These are phyloP conservation scores for Yarrowia yakushimensis DNA, from an alignment of 805 yeast genomes.

Conservation along the genomic window DNA sequence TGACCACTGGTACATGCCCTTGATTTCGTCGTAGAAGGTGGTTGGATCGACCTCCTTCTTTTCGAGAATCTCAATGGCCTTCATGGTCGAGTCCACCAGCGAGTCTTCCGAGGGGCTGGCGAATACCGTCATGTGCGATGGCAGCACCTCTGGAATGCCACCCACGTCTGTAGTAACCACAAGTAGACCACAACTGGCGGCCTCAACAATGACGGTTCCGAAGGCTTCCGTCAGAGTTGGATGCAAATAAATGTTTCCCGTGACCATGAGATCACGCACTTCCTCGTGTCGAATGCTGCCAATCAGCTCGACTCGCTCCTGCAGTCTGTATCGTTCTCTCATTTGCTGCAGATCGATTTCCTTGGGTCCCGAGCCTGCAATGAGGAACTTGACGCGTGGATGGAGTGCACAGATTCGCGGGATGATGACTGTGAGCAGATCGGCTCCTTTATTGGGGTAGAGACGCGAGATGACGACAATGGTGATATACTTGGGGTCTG, in stretches of 20 bases:
- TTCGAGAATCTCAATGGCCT: constrained; percentile 63
- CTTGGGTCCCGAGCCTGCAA: constrained; percentile 98
- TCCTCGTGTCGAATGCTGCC: constrained; percentile 91
- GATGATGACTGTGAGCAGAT: constrained; percentile 73
- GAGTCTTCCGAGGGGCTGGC: constrained; percentile 86
- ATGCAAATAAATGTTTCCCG: constrained; percentile 90
- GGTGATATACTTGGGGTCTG: constrained; percentile 51
- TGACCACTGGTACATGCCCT: constrained; percentile 84
- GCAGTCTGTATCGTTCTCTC: constrained; percentile 80
- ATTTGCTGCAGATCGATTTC: constrained; percentile 91
- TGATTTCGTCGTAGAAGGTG: constrained; percentile 71
- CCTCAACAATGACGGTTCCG: constrained; percentile 95
- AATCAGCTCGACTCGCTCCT: constrained; percentile 78
- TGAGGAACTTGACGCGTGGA: constrained; percentile 66
- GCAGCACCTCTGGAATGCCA: constrained; percentile 95
- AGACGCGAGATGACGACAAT: constrained; percentile 88
- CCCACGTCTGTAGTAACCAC: constrained; percentile 97
- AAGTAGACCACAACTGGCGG: constrained; percentile 90
- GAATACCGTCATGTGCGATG: constrained; percentile 87
- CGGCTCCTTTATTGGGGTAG: constrained; percentile 96
- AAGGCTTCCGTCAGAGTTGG: constrained; percentile 95
- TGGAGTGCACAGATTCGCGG: constrained; percentile 72
- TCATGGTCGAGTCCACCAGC: constrained; percentile 62
- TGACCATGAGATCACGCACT: constrained; percentile 87
- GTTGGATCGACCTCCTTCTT: constrained; percentile 64